Evolutionary conservation across 352 stramenopile species (phyloP), one percentile per base, ranked within the genome.

Genomic region (Peronosclerospora sorghi): DNA sequence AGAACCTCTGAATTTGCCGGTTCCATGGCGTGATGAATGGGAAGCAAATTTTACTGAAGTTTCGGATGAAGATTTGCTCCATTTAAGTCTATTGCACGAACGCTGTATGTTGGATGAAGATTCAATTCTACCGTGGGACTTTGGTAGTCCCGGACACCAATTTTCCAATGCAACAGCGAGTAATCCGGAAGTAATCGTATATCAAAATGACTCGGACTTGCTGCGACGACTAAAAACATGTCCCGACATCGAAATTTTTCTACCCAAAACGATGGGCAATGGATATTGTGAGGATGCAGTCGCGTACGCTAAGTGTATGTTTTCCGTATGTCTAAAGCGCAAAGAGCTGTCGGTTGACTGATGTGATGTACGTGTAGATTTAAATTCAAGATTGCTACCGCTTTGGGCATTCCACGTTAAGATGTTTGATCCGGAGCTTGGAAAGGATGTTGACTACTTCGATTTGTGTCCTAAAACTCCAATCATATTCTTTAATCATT

Each of bases 401-500:
- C 4, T 37, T 15, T 75, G 65, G 65, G 51, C 43, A 8, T 43
- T 72, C 1, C 28, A 58, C 7, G 14, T 55, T 8, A 57, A 52
- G 14, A 52, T 62, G 10, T 55, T 54, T 18, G 56, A 71, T 46
- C 24, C 50, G 1, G 24, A 56, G 39, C 27, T 34, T 1, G 49
- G 51, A 27, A 34, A 30, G 8, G 14, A 40, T 4, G 53, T 66
- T 19, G 56, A 64, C 18, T 86, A 86, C 53, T 70, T 65, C 35
- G 73, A 86, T 9, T 39, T 82, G 32, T 82, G 69, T 13, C 66
- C 66, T 6, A 54, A 44, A 19, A 79, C 59, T 4, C 57, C 63
- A 8, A 44, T 82, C 48, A 43, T 81, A 5, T 73, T 82, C 40
- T 61, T 82, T 18, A 82, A 82, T 38, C 69, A 78, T 34, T 75